Evolutionary conservation across 805 yeast species (phyloP), one percentile per base, ranked within the genome.

Genomic region (Blastobotrys muscicola): DNA sequence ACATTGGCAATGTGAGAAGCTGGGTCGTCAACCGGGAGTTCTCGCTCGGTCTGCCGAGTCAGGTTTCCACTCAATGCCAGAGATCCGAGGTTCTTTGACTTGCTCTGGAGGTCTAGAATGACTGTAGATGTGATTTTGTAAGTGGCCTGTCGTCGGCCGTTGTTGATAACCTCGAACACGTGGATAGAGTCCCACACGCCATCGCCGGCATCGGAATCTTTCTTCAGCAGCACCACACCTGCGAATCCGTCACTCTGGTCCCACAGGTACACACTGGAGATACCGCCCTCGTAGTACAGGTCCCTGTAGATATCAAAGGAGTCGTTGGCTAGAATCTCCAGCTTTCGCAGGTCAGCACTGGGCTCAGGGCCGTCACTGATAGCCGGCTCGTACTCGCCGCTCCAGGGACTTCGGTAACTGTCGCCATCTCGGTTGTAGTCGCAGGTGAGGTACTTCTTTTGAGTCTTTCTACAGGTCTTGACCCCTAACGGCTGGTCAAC

Each of bases 351-450:
- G 16, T 65, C 64, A 1, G 65, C 65, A 3, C 84, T 72, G 8
- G 97, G 96, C 52, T 68, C 78, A 8, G 92, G 87, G 2, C 86
- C 84, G 16, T 85, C 92, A 33, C 69, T 70, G 15, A 68, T 60
- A 7, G 65, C 54, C 26, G 74, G 66, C 49, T 70, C 74, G 64
- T 84, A 90, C 48, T 71, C 70, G 59, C 86, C 86, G 14, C 85
- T 73, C 86, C 90, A 87, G 4, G 97, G 98, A 0, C 95, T 84
- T 53, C 97, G 73, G 64, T 74, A 84, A 14, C 89, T 80, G 63
- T 90, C 97, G 6, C 94, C 89, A 58, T 90, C 98, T 53, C 98
- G 74, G 64, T 90, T 90, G 61, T 90, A 90, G 61, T 90, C 98
- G 65, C 97, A 90, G 42, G 89, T 76, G 45, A 90, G 71, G 59